A percentile compares a stretch with the other conserved stretches of the same genome.
Conservation (phyloP, 306 rosid species). For the Cercis canadensis region DNA sequence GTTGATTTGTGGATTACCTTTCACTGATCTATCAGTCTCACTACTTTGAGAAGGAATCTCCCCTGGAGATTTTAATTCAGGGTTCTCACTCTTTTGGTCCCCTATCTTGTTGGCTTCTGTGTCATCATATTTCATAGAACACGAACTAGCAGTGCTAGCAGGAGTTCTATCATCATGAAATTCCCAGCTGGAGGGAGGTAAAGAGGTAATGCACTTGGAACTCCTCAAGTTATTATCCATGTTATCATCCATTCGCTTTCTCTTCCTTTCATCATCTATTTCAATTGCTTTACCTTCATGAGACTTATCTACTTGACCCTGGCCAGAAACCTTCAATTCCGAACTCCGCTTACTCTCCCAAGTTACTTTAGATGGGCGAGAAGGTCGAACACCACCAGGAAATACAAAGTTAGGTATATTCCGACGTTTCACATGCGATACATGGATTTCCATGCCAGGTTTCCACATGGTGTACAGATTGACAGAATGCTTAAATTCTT, state of each 20-base stretch:
- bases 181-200: constrained; percentile 44
- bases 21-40: constrained; percentile 47
- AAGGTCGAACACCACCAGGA: constrained; percentile 80
- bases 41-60: constrained; percentile 52
- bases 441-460: constrained; percentile 80
- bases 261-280: constrained; percentile 61
- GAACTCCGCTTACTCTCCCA: constrained; percentile 64
- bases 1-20: constrained; percentile 37
- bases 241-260: constrained; percentile 65
- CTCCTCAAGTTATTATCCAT: constrained; percentile 47
- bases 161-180: constrained; percentile 54
- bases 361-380: constrained; percentile 54
- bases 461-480: constrained; percentile 60
- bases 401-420: constrained; percentile 80
- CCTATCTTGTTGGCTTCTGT: constrained; percentile 45
- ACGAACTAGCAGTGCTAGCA: constrained; percentile 51
- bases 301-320: constrained; percentile 52
- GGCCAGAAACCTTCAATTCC: constrained; percentile 63
- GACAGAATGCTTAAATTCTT: constrained; percentile 76
- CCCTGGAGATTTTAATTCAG: constrained; percentile 44
- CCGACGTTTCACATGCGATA: constrained; percentile 80
- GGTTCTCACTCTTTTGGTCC: constrained; percentile 40
- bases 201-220: constrained; percentile 45
- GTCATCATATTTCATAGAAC: constrained; percentile 50
- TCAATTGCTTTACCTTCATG: constrained; percentile 54